phyloP scores from a whole-genome alignment of 2,329 filamentous ascomycete genomes.

The Verticillium alfalfae region DNA sequence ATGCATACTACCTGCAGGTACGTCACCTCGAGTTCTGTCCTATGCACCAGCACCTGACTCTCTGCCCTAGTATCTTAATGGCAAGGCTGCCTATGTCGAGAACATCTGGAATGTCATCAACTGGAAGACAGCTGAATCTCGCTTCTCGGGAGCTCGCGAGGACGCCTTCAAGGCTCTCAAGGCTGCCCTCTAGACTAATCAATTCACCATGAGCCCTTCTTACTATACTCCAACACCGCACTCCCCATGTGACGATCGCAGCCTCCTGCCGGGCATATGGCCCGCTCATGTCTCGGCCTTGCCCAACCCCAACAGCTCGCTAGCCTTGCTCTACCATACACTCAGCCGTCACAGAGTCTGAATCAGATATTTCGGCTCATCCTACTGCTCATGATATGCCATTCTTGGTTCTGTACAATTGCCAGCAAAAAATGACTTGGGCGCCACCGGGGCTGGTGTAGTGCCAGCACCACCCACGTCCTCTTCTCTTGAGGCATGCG shows the following conservation, averaged over 20 bases:
- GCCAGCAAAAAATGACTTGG: background rate
- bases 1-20: constrained; percentile 82
- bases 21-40: constrained; percentile 11
- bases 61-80: constrained; percentile 63
- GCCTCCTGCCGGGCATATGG: background rate
- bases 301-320: background rate
- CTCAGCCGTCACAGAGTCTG: background rate
- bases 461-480: background rate
- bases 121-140: constrained; percentile 64
- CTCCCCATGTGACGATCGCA: background rate
- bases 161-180: constrained; percentile 39
- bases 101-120: constrained; percentile 77
- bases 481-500: background rate
- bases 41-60: background rate
- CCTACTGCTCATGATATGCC: background rate
- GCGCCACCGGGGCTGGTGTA: background rate
- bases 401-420: background rate
- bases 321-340: background rate
- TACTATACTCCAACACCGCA: background rate
- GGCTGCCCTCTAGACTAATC: constrained; percentile 28
- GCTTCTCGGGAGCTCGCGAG: constrained; percentile 46
- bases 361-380: background rate
- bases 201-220: background rate
- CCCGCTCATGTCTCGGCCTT: background rate
- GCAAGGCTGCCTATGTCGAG: constrained; percentile 68